phyloP scores from a whole-genome alignment of 805 yeast genomes.

The Metschnikowia cerradonensis region DNA sequence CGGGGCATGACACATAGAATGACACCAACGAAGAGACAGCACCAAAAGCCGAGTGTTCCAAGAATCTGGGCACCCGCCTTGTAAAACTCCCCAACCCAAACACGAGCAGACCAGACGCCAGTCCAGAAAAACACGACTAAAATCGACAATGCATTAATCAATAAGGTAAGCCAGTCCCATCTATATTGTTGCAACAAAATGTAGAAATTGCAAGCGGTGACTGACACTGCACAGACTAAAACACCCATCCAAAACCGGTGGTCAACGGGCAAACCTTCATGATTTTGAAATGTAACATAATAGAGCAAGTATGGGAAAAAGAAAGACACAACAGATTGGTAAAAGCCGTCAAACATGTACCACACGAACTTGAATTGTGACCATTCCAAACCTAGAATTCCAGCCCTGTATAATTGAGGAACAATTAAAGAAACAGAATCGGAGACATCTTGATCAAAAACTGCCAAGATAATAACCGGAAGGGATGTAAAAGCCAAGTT shows the following conservation, averaged over 20 bases:
- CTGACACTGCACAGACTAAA: constrained; percentile 55
- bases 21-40: constrained; percentile 52
- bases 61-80: constrained; percentile 59
- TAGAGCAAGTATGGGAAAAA: constrained; percentile 64
- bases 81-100: constrained; percentile 55
- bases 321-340: constrained; percentile 68
- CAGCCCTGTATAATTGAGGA: constrained; percentile 71
- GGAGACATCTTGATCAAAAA: constrained; percentile 77
- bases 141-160: constrained; percentile 51
- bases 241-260: constrained; percentile 73
- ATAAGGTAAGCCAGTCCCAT: constrained; percentile 71
- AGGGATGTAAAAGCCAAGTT: constrained; percentile 79
- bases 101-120: constrained; percentile 65
- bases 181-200: constrained; percentile 64
- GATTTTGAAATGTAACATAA: constrained; percentile 30
- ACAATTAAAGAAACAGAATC: constrained; percentile 65
- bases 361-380: constrained; percentile 60
- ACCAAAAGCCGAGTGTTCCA: constrained; percentile 66
- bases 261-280: constrained; percentile 56
- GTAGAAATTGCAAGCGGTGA: constrained; percentile 60
- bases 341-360: constrained; percentile 75
- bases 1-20: constrained; percentile 59
- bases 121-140: constrained; percentile 69
- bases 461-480: constrained; percentile 74
- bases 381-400: constrained; percentile 73